These are phyloP conservation scores for Tulasnella sp. DNA, from an alignment of 768 basidiomycete genomes.

Conservation along the genomic window DNA sequence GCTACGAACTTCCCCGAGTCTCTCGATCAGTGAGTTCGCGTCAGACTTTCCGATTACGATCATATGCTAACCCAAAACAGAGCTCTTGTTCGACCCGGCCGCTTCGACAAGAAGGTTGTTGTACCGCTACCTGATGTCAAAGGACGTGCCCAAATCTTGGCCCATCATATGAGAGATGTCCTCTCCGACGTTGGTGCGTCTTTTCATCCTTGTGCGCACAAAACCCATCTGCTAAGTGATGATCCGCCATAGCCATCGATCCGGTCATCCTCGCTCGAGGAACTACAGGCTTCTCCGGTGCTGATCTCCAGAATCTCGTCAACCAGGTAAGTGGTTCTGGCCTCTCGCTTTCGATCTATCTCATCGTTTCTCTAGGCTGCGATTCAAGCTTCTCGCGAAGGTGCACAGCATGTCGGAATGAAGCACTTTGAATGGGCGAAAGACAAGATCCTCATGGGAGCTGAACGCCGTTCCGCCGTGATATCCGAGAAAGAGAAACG, in stretches of 20 bases:
- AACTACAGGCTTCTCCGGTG: constrained; percentile 93
- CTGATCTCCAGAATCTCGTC: constrained; percentile 93
- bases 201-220: constrained; percentile 13
- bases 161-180: constrained; percentile 82
- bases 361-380: constrained; percentile 58
- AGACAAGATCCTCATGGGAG: constrained; percentile 96
- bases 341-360: not conserved
- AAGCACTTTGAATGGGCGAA: constrained; percentile 98
- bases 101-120: constrained; percentile 87
- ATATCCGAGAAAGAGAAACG: constrained; percentile 79
- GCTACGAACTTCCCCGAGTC: constrained; percentile 97
- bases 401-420: constrained; percentile 53
- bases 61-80: constrained; percentile 28
- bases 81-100: constrained; percentile 89
- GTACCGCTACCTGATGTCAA: constrained; percentile 93
- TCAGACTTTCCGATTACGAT: constrained; percentile 6
- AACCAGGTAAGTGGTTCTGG: constrained; percentile 39
- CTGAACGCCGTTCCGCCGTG: constrained; percentile 81
- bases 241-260: constrained; percentile 47
- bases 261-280: constrained; percentile 82
- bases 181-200: constrained; percentile 42
- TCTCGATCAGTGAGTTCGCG: constrained; percentile 62
- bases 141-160: constrained; percentile 81
- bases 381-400: constrained; percentile 85
- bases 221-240: not conserved